Conservation (phyloP, 2,329 filamentous ascomycete species). For the Cordyceps tenuipes region DNA sequence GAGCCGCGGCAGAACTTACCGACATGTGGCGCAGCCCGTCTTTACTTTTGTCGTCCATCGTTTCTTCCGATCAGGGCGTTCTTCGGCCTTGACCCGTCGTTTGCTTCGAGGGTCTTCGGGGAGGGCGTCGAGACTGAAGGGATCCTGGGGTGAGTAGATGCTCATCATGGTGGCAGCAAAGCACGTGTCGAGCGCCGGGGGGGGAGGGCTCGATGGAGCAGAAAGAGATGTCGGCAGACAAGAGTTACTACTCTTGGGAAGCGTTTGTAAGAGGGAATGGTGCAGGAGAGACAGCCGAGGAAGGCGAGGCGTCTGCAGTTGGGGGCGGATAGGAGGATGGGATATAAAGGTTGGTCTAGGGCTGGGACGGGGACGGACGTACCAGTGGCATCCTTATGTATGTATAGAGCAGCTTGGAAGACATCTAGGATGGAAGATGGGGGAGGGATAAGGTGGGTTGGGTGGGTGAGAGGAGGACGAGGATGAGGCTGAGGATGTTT, state of each 20-base stretch:
- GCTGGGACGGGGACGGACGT: background rate
- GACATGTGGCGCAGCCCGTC: conserved; percentile 3
- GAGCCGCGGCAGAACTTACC: background rate
- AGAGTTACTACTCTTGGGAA: background rate
- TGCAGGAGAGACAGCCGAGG: background rate
- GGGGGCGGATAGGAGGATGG: background rate
- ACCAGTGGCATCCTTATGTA: conserved; percentile 3
- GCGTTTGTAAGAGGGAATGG: background rate
- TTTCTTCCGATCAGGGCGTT: conserved; percentile 2
- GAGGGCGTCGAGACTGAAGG: background rate
- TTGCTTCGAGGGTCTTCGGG: background rate
- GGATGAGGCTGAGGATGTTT: background rate
- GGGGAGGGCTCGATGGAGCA: background rate
- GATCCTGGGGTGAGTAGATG: background rate
- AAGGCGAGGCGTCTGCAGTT: background rate
- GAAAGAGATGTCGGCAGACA: background rate
- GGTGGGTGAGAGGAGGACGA: background rate
- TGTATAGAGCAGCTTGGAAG: background rate
- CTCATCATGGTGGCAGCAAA: background rate
- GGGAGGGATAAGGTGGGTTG: background rate
- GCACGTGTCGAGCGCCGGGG: background rate
- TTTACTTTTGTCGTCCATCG: conserved; percentile 5
- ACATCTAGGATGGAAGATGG: background rate
- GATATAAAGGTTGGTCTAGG: background rate
- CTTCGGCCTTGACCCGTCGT: background rate